phyloP scores from a whole-genome alignment of 306 rosid genomes.

The Elaeagnus macrophylla region DNA sequence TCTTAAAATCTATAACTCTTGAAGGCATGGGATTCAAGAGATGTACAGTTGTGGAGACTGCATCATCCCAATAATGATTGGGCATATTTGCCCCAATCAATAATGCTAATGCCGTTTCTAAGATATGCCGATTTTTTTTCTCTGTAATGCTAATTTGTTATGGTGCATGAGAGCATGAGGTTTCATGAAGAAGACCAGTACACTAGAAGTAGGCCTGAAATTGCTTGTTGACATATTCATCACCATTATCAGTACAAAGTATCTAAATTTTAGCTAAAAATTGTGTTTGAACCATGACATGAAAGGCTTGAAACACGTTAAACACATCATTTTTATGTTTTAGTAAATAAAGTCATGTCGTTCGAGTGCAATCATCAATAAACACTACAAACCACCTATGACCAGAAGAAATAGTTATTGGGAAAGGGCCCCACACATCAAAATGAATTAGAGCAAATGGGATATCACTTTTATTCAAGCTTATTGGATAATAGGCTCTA shows the following conservation, averaged over 20 bases:
- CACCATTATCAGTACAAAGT: constrained; percentile 7
- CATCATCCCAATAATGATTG: constrained; percentile 1
- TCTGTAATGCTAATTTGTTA: not conserved
- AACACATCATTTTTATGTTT: no score
- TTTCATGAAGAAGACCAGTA: constrained; percentile 16
- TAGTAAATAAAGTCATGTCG: no score
- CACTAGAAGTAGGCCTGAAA: not conserved
- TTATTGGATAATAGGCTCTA: not conserved
- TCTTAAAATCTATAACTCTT: not conserved
- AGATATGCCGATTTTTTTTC: not conserved
- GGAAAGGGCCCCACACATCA: not conserved
- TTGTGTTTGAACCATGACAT: no score
- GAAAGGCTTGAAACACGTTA: no score
- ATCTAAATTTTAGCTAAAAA: no score
- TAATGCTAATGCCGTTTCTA: not conserved
- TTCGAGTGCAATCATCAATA: constrained; percentile 8
- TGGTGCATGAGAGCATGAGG: constrained; percentile 8
- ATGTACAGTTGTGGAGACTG: not conserved
- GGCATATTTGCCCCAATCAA: not conserved
- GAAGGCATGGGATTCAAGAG: not conserved
- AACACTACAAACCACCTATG: constrained; percentile 8
- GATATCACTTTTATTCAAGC: constrained; percentile 1
- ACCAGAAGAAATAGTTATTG: not conserved
- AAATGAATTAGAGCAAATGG: constrained; percentile 5
- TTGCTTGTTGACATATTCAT: constrained; percentile 3